Conservation (phyloP, 2,329 filamentous ascomycete genomes). For the Paracoccidioides lutzii region DNA sequence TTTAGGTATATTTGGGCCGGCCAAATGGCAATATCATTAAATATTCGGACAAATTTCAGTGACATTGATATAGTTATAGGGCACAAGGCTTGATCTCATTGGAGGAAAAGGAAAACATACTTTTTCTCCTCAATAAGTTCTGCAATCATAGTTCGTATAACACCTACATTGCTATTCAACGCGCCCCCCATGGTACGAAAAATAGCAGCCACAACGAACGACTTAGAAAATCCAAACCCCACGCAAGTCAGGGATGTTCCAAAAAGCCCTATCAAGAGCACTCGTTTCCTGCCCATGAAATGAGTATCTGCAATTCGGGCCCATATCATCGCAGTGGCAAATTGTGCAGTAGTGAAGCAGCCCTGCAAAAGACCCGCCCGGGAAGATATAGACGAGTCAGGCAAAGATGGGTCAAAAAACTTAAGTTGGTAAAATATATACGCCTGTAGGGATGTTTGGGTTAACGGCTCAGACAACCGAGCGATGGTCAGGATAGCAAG, state of each 20-base stretch:
- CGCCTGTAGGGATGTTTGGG: conserved; percentile 62
- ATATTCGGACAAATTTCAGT: neutral
- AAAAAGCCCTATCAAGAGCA: conserved; percentile 61
- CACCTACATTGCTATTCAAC: conserved; percentile 60
- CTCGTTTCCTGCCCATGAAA: conserved; percentile 58
- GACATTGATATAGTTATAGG: neutral
- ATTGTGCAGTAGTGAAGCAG: conserved; percentile 70
- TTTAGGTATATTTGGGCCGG: neutral
- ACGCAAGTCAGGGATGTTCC: conserved; percentile 55
- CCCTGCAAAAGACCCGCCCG: conserved; percentile 69
- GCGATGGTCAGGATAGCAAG: conserved; percentile 65
- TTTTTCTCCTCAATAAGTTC: conserved; percentile 61
- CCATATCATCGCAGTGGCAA: conserved; percentile 72
- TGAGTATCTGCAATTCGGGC: conserved; percentile 56
- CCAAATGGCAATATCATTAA: neutral
- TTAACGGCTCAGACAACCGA: conserved; percentile 67
- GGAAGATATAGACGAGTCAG: conserved; percentile 53
- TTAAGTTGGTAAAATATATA: conserved; percentile 86
- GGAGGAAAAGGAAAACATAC: conserved; percentile 22
- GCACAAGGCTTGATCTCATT: neutral
- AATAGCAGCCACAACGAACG: conserved; percentile 48
- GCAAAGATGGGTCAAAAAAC: conserved; percentile 52
- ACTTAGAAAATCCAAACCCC: conserved; percentile 56
- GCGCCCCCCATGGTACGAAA: conserved; percentile 55
- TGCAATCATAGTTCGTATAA: conserved; percentile 61